Base-by-base conservation (phyloP, 202 grass and related monocot species). In the Dendrocalamus latiflorus region DNA sequence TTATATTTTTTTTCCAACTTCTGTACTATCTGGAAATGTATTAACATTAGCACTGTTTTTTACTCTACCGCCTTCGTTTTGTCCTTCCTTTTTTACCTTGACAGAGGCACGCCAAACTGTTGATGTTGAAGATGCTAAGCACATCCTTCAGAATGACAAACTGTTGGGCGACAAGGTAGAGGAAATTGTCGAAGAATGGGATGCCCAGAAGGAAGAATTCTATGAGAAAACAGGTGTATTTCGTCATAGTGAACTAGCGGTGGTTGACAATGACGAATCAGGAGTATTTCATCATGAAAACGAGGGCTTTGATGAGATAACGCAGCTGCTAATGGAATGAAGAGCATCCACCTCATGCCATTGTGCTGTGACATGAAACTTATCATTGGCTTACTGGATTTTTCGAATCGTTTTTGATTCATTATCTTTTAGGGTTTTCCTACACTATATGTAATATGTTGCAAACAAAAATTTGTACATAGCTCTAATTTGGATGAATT, bases 121-220 rank as follows among this genome's bases (percentile, higher is more conserved):
- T 34, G 82, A 84, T 48, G 41, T 86, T 57, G 79, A 84, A 55
- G 92, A 98, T 88, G 81, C 74, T 65, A 91, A 80, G 48, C 88
- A 91, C 72, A 79, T 93, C 53, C 77, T 81, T 60, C 71, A 94
- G 53, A 71, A 84, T 47, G 86, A 91, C 28, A 88, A 86, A 17
- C 75, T 67, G 69, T 59, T 80, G 14, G 86, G 84, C 10, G 82
- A 91, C 62, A 80, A 53, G 41, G 84, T 94, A 68, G 88, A 88
- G 56, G 86, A 91, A 64, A 83, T 90, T 41, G 81, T 89, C 26
- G 86, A 82, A 81, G 83, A 91, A 33, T 98, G 95, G 95, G 82
- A 95, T 76, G 69, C 68, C 33, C 88, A 93, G 62, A 95, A 95
- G 79, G 90, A 89, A 78, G 75, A 72, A 55, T 98, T 90, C 55